Percentiles rank a stretch among this genome's conserved stretches.
Evolutionary conservation across 148 eudicot genomes (phyloP).

Genomic region (Vaccinium vitisidaea): DNA sequence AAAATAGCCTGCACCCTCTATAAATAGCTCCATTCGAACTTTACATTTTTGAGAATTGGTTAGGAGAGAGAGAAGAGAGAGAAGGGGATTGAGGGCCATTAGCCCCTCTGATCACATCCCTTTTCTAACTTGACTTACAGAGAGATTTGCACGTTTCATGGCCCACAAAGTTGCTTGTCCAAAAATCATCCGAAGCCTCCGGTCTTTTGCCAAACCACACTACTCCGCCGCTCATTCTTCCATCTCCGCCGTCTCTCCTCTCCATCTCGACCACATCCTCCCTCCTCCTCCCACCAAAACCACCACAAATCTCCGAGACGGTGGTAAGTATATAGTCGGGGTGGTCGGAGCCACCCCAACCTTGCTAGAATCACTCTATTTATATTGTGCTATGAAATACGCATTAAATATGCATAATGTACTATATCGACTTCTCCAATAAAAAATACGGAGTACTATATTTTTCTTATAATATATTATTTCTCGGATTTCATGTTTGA

Average conservation of each 20-base stretch:
- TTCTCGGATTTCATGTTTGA: no score
- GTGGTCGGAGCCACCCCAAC: no score
- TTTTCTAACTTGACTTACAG: not conserved
- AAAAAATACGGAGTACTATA: no score
- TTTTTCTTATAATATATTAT: no score
- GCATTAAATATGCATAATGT: no score
- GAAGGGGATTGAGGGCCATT: slow-evolving; percentile 2
- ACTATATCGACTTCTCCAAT: no score
- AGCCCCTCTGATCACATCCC: not conserved
- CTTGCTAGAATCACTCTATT: no score
- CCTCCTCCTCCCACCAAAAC: not conserved
- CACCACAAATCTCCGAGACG: no score
- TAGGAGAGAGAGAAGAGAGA: not conserved
- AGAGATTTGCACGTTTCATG: slow-evolving; percentile 27
- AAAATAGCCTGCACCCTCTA: not conserved
- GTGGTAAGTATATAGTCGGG: no score
- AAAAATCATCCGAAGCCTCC: slow-evolving; percentile 35
- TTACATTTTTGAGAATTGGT: not conserved
- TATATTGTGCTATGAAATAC: no score
- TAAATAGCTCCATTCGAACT: not conserved
- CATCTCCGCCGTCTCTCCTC: slow-evolving; percentile 27
- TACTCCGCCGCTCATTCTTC: slow-evolving; percentile 41
- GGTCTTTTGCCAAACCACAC: slow-evolving; percentile 31
- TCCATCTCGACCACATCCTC: slow-evolving; percentile 18
- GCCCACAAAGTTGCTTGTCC: slow-evolving; percentile 38